These are phyloP conservation scores for Sporothrix dimorphospora DNA, from an alignment of 2,329 filamentous ascomycete genomes.

Conservation along the genomic window DNA sequence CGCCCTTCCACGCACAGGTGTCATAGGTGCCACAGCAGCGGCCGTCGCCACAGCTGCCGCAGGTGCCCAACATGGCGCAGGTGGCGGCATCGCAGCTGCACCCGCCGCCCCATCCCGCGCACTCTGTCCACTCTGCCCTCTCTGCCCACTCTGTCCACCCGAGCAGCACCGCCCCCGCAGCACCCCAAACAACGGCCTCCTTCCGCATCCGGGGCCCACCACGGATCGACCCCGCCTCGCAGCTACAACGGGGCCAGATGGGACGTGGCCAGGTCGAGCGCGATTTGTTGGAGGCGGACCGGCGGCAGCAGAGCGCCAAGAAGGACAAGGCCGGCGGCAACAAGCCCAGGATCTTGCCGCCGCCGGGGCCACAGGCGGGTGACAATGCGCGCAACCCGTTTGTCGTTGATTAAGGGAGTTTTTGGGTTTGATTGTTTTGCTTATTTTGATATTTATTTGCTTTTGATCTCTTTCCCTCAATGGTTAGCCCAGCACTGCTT, in stretches of 20 bases:
- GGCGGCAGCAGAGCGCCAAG: conserved; percentile 4
- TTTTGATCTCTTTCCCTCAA: not conserved
- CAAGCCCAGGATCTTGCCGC: conserved; percentile 14
- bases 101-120: not conserved
- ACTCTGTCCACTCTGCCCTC: not conserved
- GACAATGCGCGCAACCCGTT: conserved; percentile 25
- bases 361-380: conserved; percentile 19
- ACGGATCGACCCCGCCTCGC: conserved; percentile 13
- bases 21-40: too few species aligned
- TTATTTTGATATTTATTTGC: conserved; percentile 4
- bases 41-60: not conserved
- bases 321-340: not conserved
- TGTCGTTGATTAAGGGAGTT: conserved; percentile 15
- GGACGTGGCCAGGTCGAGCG: not conserved
- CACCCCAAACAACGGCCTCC: not conserved
- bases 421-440: not conserved
- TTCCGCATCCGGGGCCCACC: not conserved
- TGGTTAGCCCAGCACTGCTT: not conserved
- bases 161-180: not conserved
- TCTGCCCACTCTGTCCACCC: not conserved
- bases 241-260: not conserved
- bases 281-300: conserved; percentile 14
- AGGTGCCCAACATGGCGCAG: not conserved
- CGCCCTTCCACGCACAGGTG: too few species aligned
- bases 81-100: not conserved